A percentile compares a stretch with the other conserved stretches of the same genome.
These are phyloP conservation scores for Fraxinus albicans DNA, from an alignment of 305 asterid species.

Conservation along the genomic window DNA sequence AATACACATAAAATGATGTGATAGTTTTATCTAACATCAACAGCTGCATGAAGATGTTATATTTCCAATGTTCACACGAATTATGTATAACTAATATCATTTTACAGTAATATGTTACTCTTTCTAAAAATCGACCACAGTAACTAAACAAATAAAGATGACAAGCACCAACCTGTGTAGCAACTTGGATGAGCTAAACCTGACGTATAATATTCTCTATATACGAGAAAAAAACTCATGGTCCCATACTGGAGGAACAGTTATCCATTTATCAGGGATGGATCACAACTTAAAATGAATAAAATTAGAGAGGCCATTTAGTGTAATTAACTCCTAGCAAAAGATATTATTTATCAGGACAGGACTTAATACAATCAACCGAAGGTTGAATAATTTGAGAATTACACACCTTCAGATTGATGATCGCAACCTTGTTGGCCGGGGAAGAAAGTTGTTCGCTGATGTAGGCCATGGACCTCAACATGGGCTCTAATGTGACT, in stretches of 20 bases:
- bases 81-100: slow-evolving; percentile 7
- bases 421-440: slow-evolving; percentile 72
- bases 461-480: slow-evolving; percentile 86
- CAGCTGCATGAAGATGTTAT: slow-evolving; percentile 9
- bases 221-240: not conserved
- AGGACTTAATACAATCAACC: not conserved
- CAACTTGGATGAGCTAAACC: slow-evolving; percentile 8
- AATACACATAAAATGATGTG: not conserved
- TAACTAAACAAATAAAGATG: slow-evolving; percentile 5
- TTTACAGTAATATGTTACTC: not conserved
- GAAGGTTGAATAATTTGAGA: slow-evolving; percentile 9
- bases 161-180: slow-evolving; percentile 14
- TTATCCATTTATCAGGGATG: not conserved
- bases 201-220: not conserved
- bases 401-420: slow-evolving; percentile 71
- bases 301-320: not conserved
- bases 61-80: slow-evolving; percentile 12
- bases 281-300: not conserved
- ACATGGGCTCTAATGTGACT: slow-evolving; percentile 81
- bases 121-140: slow-evolving; percentile 2
- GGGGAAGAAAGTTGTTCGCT: slow-evolving; percentile 77
- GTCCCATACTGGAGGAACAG: slow-evolving; percentile 1
- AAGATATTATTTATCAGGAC: not conserved
- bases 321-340: not conserved
- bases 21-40: not conserved